Conservation (phyloP, 192 early-diverging fungal genomes). For the Umbelopsis vinacea region DNA sequence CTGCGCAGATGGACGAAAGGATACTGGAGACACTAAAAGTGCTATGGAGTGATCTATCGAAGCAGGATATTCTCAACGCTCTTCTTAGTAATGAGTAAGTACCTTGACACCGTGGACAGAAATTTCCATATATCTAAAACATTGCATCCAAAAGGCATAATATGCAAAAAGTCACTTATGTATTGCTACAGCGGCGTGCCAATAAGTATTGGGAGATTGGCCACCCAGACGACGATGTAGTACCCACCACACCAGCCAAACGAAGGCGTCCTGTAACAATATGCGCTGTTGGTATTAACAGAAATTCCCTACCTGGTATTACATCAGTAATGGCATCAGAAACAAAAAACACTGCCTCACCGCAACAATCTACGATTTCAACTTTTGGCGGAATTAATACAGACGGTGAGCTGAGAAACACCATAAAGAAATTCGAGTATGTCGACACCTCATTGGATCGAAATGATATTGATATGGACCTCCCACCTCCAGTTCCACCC, state of each 20-base stretch:
- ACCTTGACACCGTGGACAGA: neutral
- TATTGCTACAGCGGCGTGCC: constrained; percentile 35
- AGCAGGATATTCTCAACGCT: constrained; percentile 28
- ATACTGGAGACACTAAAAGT: constrained; percentile 36
- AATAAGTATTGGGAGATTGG: constrained; percentile 36
- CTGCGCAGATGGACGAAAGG: constrained; percentile 34
- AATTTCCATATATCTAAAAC: constrained; percentile 6
- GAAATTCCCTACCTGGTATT: constrained; percentile 6
- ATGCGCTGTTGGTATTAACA: constrained; percentile 32
- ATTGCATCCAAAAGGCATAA: constrained; percentile 23
- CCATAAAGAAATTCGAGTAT: neutral
- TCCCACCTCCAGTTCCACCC: constrained; percentile 32
- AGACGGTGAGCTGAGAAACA: neutral
- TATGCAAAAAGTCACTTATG: constrained; percentile 45
- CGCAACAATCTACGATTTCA: neutral
- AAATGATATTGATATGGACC: constrained; percentile 12
- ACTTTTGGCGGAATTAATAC: neutral
- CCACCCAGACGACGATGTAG: constrained; percentile 20
- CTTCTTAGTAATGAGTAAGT: constrained; percentile 36
- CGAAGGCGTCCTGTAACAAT: constrained; percentile 37
- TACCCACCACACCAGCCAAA: constrained; percentile 36
- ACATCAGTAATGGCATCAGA: constrained; percentile 4
- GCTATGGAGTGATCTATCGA: constrained; percentile 38
- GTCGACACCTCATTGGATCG: neutral
- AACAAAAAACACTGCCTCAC: neutral